These are phyloP conservation scores for Clonostachys rhizophaga DNA, from an alignment of 2,329 filamentous ascomycete species.

Conservation along the genomic window DNA sequence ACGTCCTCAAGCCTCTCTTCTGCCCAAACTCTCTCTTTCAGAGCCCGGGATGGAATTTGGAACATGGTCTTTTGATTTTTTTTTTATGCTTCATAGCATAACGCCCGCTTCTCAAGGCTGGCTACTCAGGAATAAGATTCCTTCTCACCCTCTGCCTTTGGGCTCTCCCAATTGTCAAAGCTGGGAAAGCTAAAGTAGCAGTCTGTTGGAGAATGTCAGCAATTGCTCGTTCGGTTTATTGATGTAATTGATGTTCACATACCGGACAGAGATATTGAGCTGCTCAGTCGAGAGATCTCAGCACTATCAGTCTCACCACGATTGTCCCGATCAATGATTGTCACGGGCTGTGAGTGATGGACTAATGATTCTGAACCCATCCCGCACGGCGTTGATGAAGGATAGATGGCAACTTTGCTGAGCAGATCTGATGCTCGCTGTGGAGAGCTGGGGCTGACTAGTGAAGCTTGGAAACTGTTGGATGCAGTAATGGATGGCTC, in stretches of 20 bases:
- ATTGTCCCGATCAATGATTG: not conserved
- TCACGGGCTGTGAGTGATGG: too few relatives aligned
- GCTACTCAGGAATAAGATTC: not conserved
- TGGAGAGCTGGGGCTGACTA: conserved; percentile 17
- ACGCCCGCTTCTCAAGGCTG: not conserved
- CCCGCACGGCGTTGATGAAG: too few relatives aligned
- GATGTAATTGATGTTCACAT: not conserved
- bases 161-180: conserved; percentile 62
- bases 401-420: conserved; percentile 37
- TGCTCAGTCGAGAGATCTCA: not conserved
- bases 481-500: conserved; percentile 54
- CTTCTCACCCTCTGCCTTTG: conserved; percentile 10
- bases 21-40: too few relatives aligned
- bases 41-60: too few relatives aligned
- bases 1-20: too few relatives aligned
- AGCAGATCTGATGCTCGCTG: conserved; percentile 48
- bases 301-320: not conserved
- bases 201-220: not conserved
- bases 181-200: conserved; percentile 70
- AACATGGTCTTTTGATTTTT: too few relatives aligned
- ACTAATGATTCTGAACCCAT: too few relatives aligned
- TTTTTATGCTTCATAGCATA: too few relatives aligned
- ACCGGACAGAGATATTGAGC: not conserved
- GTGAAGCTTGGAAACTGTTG: conserved; percentile 40
- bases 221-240: not conserved